Conservation (phyloP, 2,329 filamentous ascomycete genomes). For the Monosporascus sp. region DNA sequence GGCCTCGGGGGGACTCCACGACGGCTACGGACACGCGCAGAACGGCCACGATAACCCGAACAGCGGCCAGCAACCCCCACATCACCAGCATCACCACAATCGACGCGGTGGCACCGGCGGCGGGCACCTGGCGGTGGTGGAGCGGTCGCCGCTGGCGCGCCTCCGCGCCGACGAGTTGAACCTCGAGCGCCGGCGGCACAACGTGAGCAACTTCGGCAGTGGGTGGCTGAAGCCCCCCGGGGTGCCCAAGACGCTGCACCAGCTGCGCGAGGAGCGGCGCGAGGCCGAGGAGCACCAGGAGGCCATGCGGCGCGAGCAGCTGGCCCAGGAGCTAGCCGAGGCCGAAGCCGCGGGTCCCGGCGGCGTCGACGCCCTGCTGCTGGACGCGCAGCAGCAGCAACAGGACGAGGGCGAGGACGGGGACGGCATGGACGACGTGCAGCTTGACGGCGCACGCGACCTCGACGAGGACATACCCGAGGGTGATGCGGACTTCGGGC, state of each 20-base stretch:
- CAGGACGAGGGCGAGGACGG: conserved; percentile 42
- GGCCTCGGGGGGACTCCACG: conserved; percentile 26
- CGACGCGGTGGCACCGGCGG: conserved; percentile 30
- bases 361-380: conserved; percentile 28
- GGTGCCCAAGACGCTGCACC: conserved; percentile 81
- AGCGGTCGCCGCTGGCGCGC: conserved; percentile 60
- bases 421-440: conserved; percentile 49
- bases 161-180: conserved; percentile 73
- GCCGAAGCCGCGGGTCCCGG: conserved; percentile 46
- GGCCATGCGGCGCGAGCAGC: conserved; percentile 63
- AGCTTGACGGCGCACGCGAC: conserved; percentile 54
- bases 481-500: conserved; percentile 51
- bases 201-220: conserved; percentile 82
- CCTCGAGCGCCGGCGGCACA: conserved; percentile 70
- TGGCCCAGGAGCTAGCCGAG: conserved; percentile 70
- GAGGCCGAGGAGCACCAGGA: conserved; percentile 84
- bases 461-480: conserved; percentile 72
- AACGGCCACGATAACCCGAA: conserved; percentile 17
- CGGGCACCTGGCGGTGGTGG: conserved; percentile 36
- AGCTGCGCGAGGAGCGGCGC: conserved; percentile 81
- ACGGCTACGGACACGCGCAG: conserved; percentile 27
- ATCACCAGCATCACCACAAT: conserved; percentile 16
- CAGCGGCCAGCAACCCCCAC: conserved; percentile 21
- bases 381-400: conserved; percentile 34
- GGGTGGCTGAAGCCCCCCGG: conserved; percentile 89